Evolutionary conservation across 2,329 filamentous ascomycete species (phyloP).

Genomic region (Stachybotrys echinatus): DNA sequence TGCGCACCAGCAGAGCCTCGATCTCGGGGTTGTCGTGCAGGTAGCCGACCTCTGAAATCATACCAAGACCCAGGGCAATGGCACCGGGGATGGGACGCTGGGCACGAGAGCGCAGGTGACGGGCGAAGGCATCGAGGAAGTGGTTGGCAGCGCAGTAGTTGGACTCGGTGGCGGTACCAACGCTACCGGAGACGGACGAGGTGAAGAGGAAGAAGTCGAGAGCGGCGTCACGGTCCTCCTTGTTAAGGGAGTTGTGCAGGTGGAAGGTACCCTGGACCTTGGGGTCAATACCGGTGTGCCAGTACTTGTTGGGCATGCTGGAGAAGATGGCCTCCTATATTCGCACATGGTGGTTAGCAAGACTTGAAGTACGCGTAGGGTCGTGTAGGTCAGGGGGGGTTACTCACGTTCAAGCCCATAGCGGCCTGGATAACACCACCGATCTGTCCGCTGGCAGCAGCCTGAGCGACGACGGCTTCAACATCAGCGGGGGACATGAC

Average conservation of each 20-base stretch:
- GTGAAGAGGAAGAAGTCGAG: slow-evolving; percentile 13
- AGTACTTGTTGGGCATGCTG: slow-evolving; percentile 16
- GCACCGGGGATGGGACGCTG: slow-evolving; percentile 9
- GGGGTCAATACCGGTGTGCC: slow-evolving; percentile 14
- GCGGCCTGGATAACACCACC: not conserved
- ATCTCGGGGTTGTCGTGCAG: slow-evolving; percentile 25
- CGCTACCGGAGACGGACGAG: not conserved
- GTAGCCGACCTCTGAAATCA: slow-evolving; percentile 8
- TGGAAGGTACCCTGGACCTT: slow-evolving; percentile 18
- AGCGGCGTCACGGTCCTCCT: not conserved
- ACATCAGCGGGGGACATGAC: not conserved
- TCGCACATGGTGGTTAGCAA: too few relatives aligned
- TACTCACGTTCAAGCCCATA: not conserved
- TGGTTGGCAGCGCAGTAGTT: slow-evolving; percentile 1
- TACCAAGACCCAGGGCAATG: slow-evolving; percentile 1
- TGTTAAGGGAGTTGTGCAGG: slow-evolving; percentile 12
- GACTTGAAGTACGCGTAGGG: too few relatives aligned
- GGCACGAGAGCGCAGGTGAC: not conserved
- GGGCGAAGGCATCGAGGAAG: slow-evolving; percentile 1
- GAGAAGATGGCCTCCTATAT: slow-evolving; percentile 20
- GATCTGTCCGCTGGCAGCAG: not conserved
- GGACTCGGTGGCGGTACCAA: slow-evolving; percentile 1
- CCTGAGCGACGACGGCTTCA: not conserved
- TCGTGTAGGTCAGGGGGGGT: too few relatives aligned
- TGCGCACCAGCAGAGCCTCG: slow-evolving; percentile 23